These are phyloP conservation scores for apple (Malus domestica) DNA, from an alignment of 306 rosid species.

Conservation along the genomic window ASM211411v1 NC_041797.1:27494001-27494500, in stretches of 20 bases:
- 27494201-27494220: not conserved
- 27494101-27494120: conserved; percentile 19
- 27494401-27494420: too few relatives aligned
- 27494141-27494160: not conserved
- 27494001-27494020: not conserved
- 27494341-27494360: too few relatives aligned
- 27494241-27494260: not conserved
- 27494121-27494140: not conserved
- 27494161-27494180: not conserved
- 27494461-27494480: too few relatives aligned
- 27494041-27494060: not conserved
- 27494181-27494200: not conserved
- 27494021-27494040: not conserved
- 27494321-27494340: too few relatives aligned
- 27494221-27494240: not conserved
- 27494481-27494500: too few relatives aligned
- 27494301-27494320: not conserved
- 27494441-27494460: too few relatives aligned
- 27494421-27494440: too few relatives aligned
- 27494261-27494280: not conserved
- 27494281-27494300: not conserved
- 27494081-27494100: not conserved
- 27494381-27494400: too few relatives aligned
- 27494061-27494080: not conserved
- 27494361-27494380: too few relatives aligned